A percentile compares a stretch with the other conserved stretches of the same genome.
These are phyloP conservation scores for Lagenidium giganteum DNA, from an alignment of 352 stramenopile genomes.

Conservation along the genomic window DNA sequence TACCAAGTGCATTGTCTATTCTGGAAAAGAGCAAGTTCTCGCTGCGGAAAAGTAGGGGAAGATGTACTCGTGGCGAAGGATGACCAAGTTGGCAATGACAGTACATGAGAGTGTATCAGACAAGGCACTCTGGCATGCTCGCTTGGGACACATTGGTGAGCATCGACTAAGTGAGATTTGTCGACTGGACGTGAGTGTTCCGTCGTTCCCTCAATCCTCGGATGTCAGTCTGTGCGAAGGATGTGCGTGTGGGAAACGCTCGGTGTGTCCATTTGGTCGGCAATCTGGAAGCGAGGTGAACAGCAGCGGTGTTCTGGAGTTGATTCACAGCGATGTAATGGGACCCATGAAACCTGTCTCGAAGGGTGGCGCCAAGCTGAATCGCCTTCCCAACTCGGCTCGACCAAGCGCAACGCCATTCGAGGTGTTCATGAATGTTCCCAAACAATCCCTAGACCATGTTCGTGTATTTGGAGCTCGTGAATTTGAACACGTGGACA, in stretches of 20 bases:
- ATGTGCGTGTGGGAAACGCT: slow-evolving; percentile 16
- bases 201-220: background rate
- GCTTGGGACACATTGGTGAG: slow-evolving; percentile 7
- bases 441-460: too few species aligned
- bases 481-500: background rate
- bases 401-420: too few species aligned
- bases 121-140: too few species aligned
- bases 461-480: slow-evolving; percentile 1
- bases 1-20: slow-evolving; percentile 2
- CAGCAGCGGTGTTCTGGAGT: background rate
- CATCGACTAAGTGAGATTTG: background rate
- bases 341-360: slow-evolving; percentile 8
- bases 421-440: too few species aligned
- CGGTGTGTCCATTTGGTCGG: background rate
- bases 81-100: too few species aligned
- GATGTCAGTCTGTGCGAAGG: slow-evolving; percentile 8
- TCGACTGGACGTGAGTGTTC: background rate
- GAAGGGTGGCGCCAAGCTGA: slow-evolving; percentile 3
- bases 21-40: background rate
- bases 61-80: too few species aligned
- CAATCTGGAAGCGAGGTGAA: slow-evolving; percentile 11
- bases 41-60: background rate
- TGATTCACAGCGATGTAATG: slow-evolving; percentile 17
- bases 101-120: too few species aligned
- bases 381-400: background rate